Conservation (phyloP, 2,329 filamentous ascomycete genomes). For the Fusarium equiseti region DNA sequence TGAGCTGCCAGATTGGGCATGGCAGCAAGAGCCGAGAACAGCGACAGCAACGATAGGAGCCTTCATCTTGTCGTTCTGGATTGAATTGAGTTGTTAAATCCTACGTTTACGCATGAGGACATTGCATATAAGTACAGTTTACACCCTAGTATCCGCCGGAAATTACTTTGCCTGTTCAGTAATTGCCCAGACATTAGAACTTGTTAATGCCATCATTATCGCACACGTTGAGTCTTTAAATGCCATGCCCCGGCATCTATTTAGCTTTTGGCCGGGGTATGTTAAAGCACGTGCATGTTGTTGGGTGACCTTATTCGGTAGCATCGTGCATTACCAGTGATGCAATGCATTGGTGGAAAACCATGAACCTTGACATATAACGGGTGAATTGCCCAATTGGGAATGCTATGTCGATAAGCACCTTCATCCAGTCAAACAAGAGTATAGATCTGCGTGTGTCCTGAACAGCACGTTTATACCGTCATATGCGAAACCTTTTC, state of each 20-base stretch:
- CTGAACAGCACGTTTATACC: neutral
- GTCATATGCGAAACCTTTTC: neutral
- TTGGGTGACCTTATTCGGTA: conserved; percentile 22
- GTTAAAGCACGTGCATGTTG: conserved; percentile 16
- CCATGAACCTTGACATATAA: conserved; percentile 14
- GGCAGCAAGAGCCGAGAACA: conserved; percentile 1
- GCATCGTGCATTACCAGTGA: neutral
- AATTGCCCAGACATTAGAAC: neutral
- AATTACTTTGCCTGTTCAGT: conserved; percentile 19
- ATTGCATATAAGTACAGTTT: conserved; percentile 8
- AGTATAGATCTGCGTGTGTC: conserved; percentile 5
- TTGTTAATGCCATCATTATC: neutral
- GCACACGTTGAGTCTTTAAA: neutral
- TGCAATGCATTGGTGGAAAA: conserved; percentile 23
- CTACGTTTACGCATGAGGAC: neutral
- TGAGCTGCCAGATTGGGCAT: conserved; percentile 32
- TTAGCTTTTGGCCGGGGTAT: neutral
- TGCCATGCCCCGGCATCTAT: conserved; percentile 1
- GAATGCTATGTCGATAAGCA: neutral
- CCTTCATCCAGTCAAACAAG: conserved; percentile 9
- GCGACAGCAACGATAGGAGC: neutral
- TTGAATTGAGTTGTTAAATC: neutral
- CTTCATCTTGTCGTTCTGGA: neutral
- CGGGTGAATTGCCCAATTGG: conserved; percentile 20
- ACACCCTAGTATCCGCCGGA: conserved; percentile 1